phyloP scores from a whole-genome alignment of 2,329 filamentous ascomycete genomes.

The Ilyonectria sp. region DNA sequence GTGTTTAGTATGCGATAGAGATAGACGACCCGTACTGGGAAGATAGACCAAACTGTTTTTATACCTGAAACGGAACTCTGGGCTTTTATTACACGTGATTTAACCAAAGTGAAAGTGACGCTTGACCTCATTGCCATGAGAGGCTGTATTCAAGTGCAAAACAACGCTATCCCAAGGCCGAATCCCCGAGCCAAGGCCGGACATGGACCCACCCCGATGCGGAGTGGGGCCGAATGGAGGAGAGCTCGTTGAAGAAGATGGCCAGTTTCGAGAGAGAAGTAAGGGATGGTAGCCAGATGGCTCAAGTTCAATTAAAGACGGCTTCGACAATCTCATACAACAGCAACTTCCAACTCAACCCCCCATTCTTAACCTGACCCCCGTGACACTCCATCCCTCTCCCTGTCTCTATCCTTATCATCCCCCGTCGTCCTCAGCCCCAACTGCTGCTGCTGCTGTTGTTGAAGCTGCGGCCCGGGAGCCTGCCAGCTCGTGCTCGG shows the following conservation, averaged over 20 bases:
- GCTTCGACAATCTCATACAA: slow-evolving; percentile 15
- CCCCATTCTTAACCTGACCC: neutral
- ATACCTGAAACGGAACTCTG: neutral
- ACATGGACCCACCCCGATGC: slow-evolving; percentile 19
- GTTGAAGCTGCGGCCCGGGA: slow-evolving; percentile 29
- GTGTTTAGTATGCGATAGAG: no score
- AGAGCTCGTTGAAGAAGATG: neutral
- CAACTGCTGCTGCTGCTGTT: slow-evolving; percentile 10
- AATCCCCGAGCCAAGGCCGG: slow-evolving; percentile 9
- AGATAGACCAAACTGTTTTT: no score
- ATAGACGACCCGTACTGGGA: no score
- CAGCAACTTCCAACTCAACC: neutral
- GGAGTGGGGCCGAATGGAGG: slow-evolving; percentile 23
- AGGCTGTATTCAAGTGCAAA: neutral
- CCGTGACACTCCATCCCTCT: slow-evolving; percentile 5
- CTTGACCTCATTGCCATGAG: neutral
- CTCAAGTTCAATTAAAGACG: neutral
- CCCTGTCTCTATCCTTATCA: slow-evolving; percentile 9
- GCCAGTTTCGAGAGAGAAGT: neutral
- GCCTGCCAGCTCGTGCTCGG: slow-evolving; percentile 48
- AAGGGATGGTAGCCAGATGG: neutral
- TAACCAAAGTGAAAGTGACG: neutral
- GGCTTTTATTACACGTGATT: neutral
- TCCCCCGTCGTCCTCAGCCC: slow-evolving; percentile 13
- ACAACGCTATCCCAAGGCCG: neutral